These are phyloP conservation scores for Colletotrichum simmondsii DNA, from an alignment of 2,329 filamentous ascomycete species.

Conservation along the genomic window DNA sequence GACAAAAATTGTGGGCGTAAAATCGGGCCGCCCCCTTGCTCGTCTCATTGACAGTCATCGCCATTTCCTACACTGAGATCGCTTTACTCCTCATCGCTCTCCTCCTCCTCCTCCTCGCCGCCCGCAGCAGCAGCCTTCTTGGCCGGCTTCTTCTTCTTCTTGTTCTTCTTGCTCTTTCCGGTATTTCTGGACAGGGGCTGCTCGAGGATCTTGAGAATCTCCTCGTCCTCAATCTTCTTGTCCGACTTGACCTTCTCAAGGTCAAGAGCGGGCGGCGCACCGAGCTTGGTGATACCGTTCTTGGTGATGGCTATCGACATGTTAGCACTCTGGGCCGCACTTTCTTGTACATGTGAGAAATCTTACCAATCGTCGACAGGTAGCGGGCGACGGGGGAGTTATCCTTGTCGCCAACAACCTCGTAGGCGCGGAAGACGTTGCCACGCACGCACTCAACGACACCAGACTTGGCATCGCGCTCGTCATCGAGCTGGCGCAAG, in stretches of 20 bases:
- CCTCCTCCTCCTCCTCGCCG: conserved; percentile 43
- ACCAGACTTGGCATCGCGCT: conserved; percentile 94
- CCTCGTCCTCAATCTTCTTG: conserved; percentile 98
- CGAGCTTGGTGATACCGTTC: conserved; percentile 91
- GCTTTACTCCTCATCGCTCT: conserved; percentile 49
- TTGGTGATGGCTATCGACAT: conserved; percentile 84
- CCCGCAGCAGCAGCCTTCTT: conserved; percentile 53
- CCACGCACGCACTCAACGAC: conserved; percentile 95
- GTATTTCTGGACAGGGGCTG: conserved; percentile 87
- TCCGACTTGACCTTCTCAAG: conserved; percentile 88
- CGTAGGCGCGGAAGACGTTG: conserved; percentile 94
- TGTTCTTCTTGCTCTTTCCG: conserved; percentile 92
- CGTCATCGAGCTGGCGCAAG: conserved; percentile 94
- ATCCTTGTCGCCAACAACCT: conserved; percentile 95
- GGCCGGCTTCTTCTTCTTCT: conserved; percentile 75
- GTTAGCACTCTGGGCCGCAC: conserved; percentile 8
- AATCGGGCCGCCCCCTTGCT: conserved; percentile 25
- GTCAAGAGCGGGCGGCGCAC: conserved; percentile 80
- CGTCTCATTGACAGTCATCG: conserved; percentile 28
- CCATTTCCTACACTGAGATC: conserved; percentile 1
- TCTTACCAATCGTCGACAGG: conserved; percentile 91
- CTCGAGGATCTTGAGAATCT: conserved; percentile 93
- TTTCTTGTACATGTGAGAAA: conserved; percentile 37
- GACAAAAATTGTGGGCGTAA: conserved; percentile 28
- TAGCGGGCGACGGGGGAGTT: conserved; percentile 84